phyloP scores from a whole-genome alignment of 176 grass and related monocot species.

The Triticum dicoccoides region DNA sequence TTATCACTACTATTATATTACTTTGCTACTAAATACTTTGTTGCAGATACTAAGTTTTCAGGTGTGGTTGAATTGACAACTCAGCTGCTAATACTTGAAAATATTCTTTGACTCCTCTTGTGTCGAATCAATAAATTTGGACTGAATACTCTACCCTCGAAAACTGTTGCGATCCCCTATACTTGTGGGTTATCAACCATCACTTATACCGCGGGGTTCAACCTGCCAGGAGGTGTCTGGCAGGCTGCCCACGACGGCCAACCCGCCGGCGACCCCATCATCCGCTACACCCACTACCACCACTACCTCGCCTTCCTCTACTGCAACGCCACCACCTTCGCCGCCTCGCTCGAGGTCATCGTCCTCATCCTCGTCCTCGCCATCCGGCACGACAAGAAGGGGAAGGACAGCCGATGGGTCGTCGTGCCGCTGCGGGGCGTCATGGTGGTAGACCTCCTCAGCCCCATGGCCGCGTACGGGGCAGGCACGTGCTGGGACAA shows the following conservation, averaged over 20 bases:
- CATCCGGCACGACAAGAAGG: constrained; percentile 1
- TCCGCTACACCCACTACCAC: not conserved
- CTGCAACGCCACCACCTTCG: constrained; percentile 25
- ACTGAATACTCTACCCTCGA: too few relatives aligned
- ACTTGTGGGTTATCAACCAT: not conserved
- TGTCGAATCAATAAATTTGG: too few relatives aligned
- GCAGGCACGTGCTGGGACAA: not conserved
- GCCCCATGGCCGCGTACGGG: constrained; percentile 11
- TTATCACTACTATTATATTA: too few relatives aligned
- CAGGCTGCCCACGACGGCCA: not conserved
- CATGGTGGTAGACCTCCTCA: constrained; percentile 1
- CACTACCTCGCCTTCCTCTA: constrained; percentile 25
- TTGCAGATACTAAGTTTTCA: too few relatives aligned
- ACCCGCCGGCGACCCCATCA: not conserved
- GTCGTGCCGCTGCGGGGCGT: not conserved
- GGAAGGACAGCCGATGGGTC: not conserved
- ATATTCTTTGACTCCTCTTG: too few relatives aligned
- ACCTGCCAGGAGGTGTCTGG: constrained; percentile 25
- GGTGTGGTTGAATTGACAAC: too few relatives aligned
- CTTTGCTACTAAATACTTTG: too few relatives aligned
- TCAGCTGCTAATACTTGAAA: too few relatives aligned
- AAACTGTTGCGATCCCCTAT: too few relatives aligned
- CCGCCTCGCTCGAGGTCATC: constrained; percentile 1
- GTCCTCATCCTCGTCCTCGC: constrained; percentile 19
- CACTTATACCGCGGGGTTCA: constrained; percentile 19